Evolutionary conservation across 352 stramenopile species (phyloP), one percentile per base, ranked within the genome.

Genomic region (Aphanomyces astaci): DNA sequence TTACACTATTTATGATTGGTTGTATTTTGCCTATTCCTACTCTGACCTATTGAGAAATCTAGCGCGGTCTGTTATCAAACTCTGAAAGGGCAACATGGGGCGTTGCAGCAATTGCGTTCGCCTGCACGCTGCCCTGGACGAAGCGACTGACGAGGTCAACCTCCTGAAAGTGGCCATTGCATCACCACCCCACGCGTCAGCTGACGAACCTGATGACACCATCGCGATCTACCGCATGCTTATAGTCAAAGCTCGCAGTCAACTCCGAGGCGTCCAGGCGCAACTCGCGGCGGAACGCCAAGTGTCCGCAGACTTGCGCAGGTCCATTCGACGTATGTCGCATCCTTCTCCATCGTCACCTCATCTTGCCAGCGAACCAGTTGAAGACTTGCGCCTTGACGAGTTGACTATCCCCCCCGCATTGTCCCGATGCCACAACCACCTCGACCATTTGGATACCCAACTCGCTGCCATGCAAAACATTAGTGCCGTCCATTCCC

Each of bases 211-310:
- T 17, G 51, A 59, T 19, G 51, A 59, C 51, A 39, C 51, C 22
- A 59, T 62, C n/a, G 43, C 28, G 3, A 45, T 52, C 46, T 62
- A 68, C 24, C 51, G 51, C 15, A 4, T 68, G 40, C 39, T 52
- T 7, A 4, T 68, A 11, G 51, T 68, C 62, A 60, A 68, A 11
- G 62, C 62, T 4, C 22, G 36, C 10, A 68, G 62, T 33, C 30
- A 68, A 59, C 22, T 68, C 17, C 43, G 43, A 27, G 51, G 22
- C 9, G 31, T 68, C 10, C 51, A 43, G 1, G 51, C 48, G 4
- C 62, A 68, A n/a, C 48, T 68, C 9, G 62, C 28, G 2, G 39
- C 62, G n/a, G 62, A 68, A 28, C 30, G 62, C 10, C 28, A 36
- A 1, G 39, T 68, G 10, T 68, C 62, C 4, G 62, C 31, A 19